These are phyloP conservation scores for Kodamaea arcana DNA, from an alignment of 1,139 yeast genomes.

Conservation along the genomic window DNA sequence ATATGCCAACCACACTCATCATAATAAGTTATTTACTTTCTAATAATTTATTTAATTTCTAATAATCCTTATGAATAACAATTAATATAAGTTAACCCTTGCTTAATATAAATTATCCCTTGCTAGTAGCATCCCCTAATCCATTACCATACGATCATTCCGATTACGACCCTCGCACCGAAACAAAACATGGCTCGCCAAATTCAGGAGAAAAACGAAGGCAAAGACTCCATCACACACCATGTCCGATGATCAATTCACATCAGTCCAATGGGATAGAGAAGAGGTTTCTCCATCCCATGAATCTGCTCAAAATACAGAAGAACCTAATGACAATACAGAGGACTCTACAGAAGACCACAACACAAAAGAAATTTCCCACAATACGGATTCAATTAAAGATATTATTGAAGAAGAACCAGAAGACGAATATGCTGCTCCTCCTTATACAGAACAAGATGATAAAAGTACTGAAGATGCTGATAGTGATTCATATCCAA, in stretches of 20 bases:
- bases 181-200: no score
- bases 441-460: conserved; percentile 1
- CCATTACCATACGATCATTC: no score
- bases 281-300: conserved; percentile 26
- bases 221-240: conserved; percentile 10
- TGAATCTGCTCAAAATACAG: neutral
- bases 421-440: conserved; percentile 9
- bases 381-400: neutral
- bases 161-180: no score
- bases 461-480: conserved; percentile 5
- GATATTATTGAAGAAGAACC: conserved; percentile 4
- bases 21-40: no score
- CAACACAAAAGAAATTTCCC: neutral
- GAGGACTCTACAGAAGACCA: neutral
- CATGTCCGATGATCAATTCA: conserved; percentile 48
- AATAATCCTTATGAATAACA: no score
- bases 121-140: no score
- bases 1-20: no score
- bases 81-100: no score
- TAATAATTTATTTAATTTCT: no score
- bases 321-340: neutral
- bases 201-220: neutral
- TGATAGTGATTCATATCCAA: conserved; percentile 3
- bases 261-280: conserved; percentile 57
- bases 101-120: no score